phyloP scores from a whole-genome alignment of 2,329 filamentous ascomycete species.

The Fusarium mangiferae region DNA sequence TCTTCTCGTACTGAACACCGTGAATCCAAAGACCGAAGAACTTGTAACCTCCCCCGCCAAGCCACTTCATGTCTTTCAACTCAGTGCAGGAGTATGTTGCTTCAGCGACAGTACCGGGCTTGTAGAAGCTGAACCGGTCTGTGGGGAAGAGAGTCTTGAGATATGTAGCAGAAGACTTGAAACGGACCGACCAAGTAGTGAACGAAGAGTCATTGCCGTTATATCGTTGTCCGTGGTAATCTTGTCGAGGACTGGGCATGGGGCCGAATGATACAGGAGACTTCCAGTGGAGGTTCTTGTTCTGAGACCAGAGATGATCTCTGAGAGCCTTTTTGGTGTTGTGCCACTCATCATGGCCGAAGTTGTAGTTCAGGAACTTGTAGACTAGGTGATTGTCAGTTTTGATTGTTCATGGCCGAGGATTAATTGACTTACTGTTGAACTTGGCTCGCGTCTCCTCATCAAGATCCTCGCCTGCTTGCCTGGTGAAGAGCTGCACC shows the following conservation, averaged over 20 bases:
- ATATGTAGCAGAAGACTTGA: slow-evolving; percentile 61
- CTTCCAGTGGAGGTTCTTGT: slow-evolving; percentile 17
- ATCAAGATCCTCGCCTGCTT: slow-evolving; percentile 59
- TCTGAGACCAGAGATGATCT: slow-evolving; percentile 24
- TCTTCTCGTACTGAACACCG: slow-evolving; percentile 65
- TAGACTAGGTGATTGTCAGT: not conserved
- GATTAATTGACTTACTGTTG: slow-evolving; percentile 52
- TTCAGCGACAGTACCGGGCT: slow-evolving; percentile 55
- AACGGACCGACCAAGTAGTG: slow-evolving; percentile 58
- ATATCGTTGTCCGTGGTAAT: not conserved
- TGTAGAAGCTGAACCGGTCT: slow-evolving; percentile 53
- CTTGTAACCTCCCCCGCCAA: slow-evolving; percentile 68
- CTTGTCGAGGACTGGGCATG: slow-evolving; percentile 35
- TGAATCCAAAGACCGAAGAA: slow-evolving; percentile 71
- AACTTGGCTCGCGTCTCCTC: slow-evolving; percentile 46
- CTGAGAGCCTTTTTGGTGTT: slow-evolving; percentile 24
- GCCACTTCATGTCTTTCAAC: slow-evolving; percentile 66
- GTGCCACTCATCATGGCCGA: slow-evolving; percentile 36
- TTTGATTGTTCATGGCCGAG: rapidly evolving
- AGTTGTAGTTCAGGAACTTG: slow-evolving; percentile 32
- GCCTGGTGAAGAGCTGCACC: slow-evolving; percentile 68
- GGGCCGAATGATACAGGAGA: slow-evolving; percentile 40
- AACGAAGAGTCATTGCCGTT: slow-evolving; percentile 47
- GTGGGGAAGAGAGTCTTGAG: slow-evolving; percentile 61
- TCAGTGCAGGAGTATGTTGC: slow-evolving; percentile 56